phyloP scores from a whole-genome alignment of 78 protist genomes.

The Guillardia theta region DNA sequence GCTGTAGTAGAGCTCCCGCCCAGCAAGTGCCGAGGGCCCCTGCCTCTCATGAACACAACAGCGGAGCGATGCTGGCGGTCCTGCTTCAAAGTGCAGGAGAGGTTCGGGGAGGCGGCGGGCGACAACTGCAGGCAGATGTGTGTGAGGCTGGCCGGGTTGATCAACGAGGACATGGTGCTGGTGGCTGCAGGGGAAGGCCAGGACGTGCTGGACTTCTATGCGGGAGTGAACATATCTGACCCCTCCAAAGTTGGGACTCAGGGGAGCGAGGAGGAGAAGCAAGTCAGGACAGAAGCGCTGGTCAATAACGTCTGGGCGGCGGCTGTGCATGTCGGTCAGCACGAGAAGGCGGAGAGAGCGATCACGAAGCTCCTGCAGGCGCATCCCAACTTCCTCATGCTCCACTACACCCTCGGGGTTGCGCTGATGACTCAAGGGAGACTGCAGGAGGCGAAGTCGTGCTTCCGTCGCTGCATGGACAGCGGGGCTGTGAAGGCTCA shows the following conservation, averaged over 20 bases:
- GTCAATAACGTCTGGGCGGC: constrained; percentile 24
- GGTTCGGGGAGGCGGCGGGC: background rate
- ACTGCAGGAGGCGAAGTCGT: background rate
- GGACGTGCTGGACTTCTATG: background rate
- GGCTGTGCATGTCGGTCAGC: background rate
- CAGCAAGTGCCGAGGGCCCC: background rate
- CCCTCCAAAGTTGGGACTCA: background rate
- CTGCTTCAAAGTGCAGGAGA: background rate
- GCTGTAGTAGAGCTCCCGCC: background rate
- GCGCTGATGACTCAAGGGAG: background rate
- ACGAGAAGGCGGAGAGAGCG: background rate
- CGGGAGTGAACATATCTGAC: background rate
- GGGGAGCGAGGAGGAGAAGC: constrained; percentile 28
- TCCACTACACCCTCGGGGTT: background rate
- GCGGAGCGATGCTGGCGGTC: background rate
- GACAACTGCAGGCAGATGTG: background rate
- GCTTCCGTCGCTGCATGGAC: background rate
- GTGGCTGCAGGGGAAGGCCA: background rate
- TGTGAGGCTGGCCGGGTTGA: background rate
- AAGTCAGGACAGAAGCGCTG: background rate
- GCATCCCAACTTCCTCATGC: background rate
- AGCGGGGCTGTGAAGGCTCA: background rate
- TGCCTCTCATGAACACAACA: background rate
- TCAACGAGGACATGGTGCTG: constrained; percentile 6
- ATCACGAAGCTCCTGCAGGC: background rate